A percentile compares a stretch with the other conserved stretches of the same genome.
Evolutionary conservation across 2,329 filamentous ascomycete species (phyloP).

Genomic region (Lomentospora prolificans): DNA sequence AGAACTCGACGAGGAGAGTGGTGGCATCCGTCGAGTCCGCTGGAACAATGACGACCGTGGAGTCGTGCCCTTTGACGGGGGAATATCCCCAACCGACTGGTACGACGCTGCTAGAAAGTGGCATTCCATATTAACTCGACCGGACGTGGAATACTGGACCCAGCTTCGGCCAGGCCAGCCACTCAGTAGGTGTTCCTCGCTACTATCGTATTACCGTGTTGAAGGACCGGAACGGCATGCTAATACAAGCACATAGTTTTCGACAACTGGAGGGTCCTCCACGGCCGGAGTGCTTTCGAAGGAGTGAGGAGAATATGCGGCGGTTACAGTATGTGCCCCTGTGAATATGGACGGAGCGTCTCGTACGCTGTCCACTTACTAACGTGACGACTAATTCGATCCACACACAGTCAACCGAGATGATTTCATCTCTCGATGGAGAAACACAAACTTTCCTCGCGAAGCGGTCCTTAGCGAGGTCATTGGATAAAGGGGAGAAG

Average conservation of each 20-base stretch:
- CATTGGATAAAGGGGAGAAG: slow-evolving; percentile 9
- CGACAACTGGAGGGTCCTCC: slow-evolving; percentile 91
- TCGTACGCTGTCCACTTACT: neutral
- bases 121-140: slow-evolving; percentile 55
- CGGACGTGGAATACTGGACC: slow-evolving; percentile 64
- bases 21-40: slow-evolving; percentile 49
- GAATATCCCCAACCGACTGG: slow-evolving; percentile 50
- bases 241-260: slow-evolving; percentile 51
- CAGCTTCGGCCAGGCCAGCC: slow-evolving; percentile 71
- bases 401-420: slow-evolving; percentile 57
- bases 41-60: slow-evolving; percentile 94
- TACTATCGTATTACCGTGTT: neutral
- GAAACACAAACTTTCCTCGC: slow-evolving; percentile 56
- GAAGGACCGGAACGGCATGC: neutral
- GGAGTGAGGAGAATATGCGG: slow-evolving; percentile 84
- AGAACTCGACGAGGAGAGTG: slow-evolving; percentile 36
- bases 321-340: slow-evolving; percentile 62
- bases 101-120: slow-evolving; percentile 72
- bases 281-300: slow-evolving; percentile 74
- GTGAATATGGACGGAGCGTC: neutral
- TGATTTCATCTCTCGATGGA: slow-evolving; percentile 69
- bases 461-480: slow-evolving; percentile 24
- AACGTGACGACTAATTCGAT: too few relatives aligned
- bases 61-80: slow-evolving; percentile 45
- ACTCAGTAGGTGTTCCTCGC: slow-evolving; percentile 48